Base-by-base conservation (phyloP, 129 eudicot species). In the Cynara cardunculus region DNA sequence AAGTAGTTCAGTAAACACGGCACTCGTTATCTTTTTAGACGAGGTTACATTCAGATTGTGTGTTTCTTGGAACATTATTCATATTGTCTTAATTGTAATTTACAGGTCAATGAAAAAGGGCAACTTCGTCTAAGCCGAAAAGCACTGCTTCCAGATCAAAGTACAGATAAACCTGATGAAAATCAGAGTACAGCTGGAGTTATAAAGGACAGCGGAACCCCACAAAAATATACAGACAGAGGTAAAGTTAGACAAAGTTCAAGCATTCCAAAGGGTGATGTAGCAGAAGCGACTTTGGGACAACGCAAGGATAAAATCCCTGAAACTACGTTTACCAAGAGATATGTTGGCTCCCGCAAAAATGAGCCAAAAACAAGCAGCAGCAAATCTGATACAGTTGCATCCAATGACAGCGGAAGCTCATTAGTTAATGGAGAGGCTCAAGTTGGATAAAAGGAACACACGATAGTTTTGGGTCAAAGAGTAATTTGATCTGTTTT, bases 91-190 rank as follows among this genome's bases (percentile, higher is more conserved):
- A 3, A 10, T 71, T 21, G 66, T 78, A 39, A 71, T 76, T 77
- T 85, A n/a, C 91, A 94, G 98, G 85, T 95, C 77, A 95, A 95
- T 86, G 99, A 90, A 74, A 95, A 95, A 84, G 99, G 99, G 14
- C 99, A 92, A 79, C 97, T 95, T 84, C 97, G 99, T 78, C 84
- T 95, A 78, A 95, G 99, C 87, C 93, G 94, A 34, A 87, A 88
- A 71, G 99, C 97, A 37, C 86, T 95, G 49, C 96, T 95, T 85
- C 99, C 99, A 16, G 95, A 88, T 27, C 77, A 89, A 44, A 82
- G 81, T 76, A 84, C 87, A 69, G 89, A 90, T 74, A 87, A 89
- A 56, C 80, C 90, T 22, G 76, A 32, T 84, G 80, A 86, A 71
- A 89, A 87, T 83, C 86, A 80, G 79, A 64, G 71, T 39, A 74